phyloP scores from a whole-genome alignment of 345 rosid genomes.

The Pistacia atlantica region DNA sequence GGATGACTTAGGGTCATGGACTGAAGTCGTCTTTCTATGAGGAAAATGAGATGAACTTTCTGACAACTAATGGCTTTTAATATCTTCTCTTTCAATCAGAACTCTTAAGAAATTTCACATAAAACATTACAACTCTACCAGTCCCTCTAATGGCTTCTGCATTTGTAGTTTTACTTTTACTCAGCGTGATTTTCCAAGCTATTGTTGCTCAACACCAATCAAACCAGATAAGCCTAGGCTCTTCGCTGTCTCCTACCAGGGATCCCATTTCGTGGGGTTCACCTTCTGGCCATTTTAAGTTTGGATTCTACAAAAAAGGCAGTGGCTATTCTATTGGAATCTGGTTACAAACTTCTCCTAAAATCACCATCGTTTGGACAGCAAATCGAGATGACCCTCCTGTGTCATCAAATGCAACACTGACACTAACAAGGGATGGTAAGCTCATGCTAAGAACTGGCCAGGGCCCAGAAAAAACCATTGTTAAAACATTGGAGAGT shows the following conservation, averaged over 20 bases:
- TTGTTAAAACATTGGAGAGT: not conserved
- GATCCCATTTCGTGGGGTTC: slow-evolving; percentile 29
- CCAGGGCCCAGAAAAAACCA: not conserved
- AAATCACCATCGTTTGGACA: not conserved
- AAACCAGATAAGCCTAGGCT: slow-evolving; percentile 5
- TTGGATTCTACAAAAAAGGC: slow-evolving; percentile 35
- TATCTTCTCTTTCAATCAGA: not conserved
- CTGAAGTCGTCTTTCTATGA: too few species aligned
- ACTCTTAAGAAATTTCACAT: not conserved
- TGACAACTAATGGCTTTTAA: too few species aligned
- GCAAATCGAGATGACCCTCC: slow-evolving; percentile 5
- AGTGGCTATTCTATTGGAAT: slow-evolving; percentile 27
- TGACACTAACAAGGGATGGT: slow-evolving; percentile 13
- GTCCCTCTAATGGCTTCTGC: not conserved
- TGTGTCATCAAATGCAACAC: not conserved
- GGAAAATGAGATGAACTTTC: too few species aligned
- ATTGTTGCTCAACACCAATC: slow-evolving; percentile 11
- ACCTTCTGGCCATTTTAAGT: slow-evolving; percentile 38
- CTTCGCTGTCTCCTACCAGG: slow-evolving; percentile 17
- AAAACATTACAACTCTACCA: not conserved
- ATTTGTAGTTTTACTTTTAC: not conserved
- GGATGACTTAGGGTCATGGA: too few species aligned
- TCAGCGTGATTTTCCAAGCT: not conserved
- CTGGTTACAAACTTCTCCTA: slow-evolving; percentile 24
- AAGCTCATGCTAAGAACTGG: slow-evolving; percentile 15